Percentiles rank a stretch among this genome's conserved stretches.
These are phyloP conservation scores for Camillea tinctor DNA, from an alignment of 2,329 filamentous ascomycete species.

Conservation along the genomic window DNA sequence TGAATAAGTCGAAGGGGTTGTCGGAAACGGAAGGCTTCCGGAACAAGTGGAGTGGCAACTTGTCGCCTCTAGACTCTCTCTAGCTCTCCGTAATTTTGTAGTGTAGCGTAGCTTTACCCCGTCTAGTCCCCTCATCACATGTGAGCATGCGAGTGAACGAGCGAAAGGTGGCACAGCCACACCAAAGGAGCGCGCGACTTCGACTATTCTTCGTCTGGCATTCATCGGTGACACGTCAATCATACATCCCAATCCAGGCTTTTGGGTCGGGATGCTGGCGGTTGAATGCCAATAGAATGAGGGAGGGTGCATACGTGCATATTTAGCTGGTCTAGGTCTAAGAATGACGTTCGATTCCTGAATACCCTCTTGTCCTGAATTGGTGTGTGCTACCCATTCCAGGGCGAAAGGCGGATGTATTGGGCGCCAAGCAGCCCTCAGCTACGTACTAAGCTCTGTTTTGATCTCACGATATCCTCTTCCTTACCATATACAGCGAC, in stretches of 20 bases:
- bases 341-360: slow-evolving; percentile 1
- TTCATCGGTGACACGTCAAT: slow-evolving; percentile 30
- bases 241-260: slow-evolving; percentile 22
- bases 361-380: neutral
- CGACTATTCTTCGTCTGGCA: slow-evolving; percentile 18
- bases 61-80: slow-evolving; percentile 1
- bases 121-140: slow-evolving; percentile 16
- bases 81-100: slow-evolving; percentile 1
- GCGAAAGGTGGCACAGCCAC: slow-evolving; percentile 19
- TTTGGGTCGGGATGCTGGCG: slow-evolving; percentile 22
- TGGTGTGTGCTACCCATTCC: neutral
- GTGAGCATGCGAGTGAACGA: slow-evolving; percentile 16
- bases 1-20: slow-evolving; percentile 6
- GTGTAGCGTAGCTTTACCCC: slow-evolving; percentile 1
- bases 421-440: neutral
- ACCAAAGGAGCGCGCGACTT: slow-evolving; percentile 10
- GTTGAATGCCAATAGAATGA: slow-evolving; percentile 9
- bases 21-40: slow-evolving; percentile 28
- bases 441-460: neutral
- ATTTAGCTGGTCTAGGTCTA: neutral
- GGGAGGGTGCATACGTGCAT: slow-evolving; percentile 3
- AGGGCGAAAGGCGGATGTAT: neutral
- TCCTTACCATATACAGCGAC: neutral
- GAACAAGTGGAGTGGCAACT: slow-evolving; percentile 28
- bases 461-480: neutral